A percentile compares a stretch with the other conserved stretches of the same genome.
These are phyloP conservation scores for Colletotrichum sublineola DNA, from an alignment of 2,329 filamentous ascomycete genomes.

Conservation along the genomic window DNA sequence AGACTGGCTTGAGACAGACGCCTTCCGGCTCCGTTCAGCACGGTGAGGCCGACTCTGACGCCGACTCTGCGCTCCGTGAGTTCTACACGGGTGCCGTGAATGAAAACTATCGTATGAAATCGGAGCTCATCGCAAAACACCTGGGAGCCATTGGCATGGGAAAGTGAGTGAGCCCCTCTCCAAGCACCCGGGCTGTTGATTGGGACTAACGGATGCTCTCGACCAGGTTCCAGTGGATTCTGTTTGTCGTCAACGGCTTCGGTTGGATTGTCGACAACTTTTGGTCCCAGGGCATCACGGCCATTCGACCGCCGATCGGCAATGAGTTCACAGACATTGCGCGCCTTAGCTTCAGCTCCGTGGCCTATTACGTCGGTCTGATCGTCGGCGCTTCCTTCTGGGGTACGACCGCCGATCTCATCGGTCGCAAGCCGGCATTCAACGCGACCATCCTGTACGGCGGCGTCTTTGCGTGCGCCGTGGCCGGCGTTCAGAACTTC, in stretches of 20 bases:
- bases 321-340: constrained; percentile 53
- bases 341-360: constrained; percentile 51
- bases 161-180: constrained; percentile 47
- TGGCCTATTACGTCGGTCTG: constrained; percentile 57
- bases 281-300: constrained; percentile 54
- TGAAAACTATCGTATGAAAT: constrained; percentile 51
- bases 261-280: constrained; percentile 62
- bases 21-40: constrained; percentile 29
- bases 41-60: constrained; percentile 36
- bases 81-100: constrained; percentile 54
- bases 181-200: too few relatives aligned
- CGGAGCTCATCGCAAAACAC: constrained; percentile 49
- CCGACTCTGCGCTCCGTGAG: constrained; percentile 49
- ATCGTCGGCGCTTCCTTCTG: constrained; percentile 62
- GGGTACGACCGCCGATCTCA: constrained; percentile 57
- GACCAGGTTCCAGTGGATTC: constrained; percentile 55
- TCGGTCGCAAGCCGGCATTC: constrained; percentile 60
- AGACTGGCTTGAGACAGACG: constrained; percentile 22
- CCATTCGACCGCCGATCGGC: constrained; percentile 50
- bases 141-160: constrained; percentile 51
- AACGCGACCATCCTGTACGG: constrained; percentile 59
- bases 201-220: not conserved
- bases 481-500: constrained; percentile 70
- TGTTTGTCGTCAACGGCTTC: constrained; percentile 62
- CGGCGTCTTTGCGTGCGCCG: constrained; percentile 68